Evolutionary conservation across 1,139 yeast genomes (phyloP), one percentile per base, ranked within the genome.

Genomic region (Dujonia santamariae): DNA sequence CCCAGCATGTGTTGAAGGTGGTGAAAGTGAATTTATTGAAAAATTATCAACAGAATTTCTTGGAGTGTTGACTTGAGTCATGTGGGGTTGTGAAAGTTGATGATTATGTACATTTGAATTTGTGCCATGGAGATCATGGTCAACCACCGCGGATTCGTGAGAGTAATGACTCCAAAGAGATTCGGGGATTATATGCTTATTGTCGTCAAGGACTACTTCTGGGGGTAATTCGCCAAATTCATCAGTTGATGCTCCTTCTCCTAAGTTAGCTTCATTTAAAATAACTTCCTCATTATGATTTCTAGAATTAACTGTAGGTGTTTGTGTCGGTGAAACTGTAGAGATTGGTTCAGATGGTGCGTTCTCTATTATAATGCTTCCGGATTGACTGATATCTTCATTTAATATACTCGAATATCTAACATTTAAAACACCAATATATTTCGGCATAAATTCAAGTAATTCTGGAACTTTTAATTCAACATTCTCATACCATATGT

Each of bases 381-480:
- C 32, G 26, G 27, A 19, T 33, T 9, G 34, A 12, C 50, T 54
- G 20, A 48, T 50, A 28, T 47, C 51, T 12, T 70, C 75, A 26
- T 61, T 53, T 5, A 68, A 54, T 7, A 69, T 56, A 37, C 75
- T 71, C 26, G 81, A 72, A 53, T 88, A 92, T 36, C 97, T 72
- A 7, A 90, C 97, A 54, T 90, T 90, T 37, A 90, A 63, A 1
- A 90, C 97, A 7, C 99, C 98, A 40, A 90, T 85, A 56, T 92
- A 94, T 45, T 78, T 76, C 1, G 98, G 98, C 95, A 92, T 85
- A 54, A 85, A 94, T 39, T 72, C 68, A 35, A 88, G 67, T 32
- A 94, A 65, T 37, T 83, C 90, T 15, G 84, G 82, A 55, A 87
- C 96, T 26, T 73, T 64, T 30, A 69, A 59, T 59, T 92, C 97